Base-by-base conservation (phyloP, 805 yeast species). In the Spathaspora passalidarum region DNA sequence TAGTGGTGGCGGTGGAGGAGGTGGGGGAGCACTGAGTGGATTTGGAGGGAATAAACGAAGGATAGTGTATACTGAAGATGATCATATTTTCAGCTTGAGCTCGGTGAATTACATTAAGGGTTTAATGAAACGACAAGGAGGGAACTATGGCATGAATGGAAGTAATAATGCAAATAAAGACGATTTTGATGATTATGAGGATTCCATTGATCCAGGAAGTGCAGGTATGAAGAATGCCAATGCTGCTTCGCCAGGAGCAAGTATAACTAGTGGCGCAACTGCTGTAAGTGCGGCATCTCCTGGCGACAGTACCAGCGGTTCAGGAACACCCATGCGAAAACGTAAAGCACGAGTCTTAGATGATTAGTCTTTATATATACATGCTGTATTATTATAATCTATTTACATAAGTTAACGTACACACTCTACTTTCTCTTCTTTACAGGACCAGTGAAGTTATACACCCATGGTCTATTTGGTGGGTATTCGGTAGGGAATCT, bases 401-500 rank as follows among this genome's bases (percentile, higher is more conserved):
- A 42, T 42, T 17, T 36, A 17, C 43, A 32, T 10, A 14, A 11
- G 23, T 40, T 19, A 29, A 29, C 34, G 17, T 8, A 29, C 13
- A 26, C 14, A 29, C 6, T 29, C 34, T 29, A 29, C 7, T 4
- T 4, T 25, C 29, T 25, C 9, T 29, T 29, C 34, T 29, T 29
- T n/a, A n/a, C n/a, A n/a, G n/a, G n/a, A 29, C 34, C 34, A 29
- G 34, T 29, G 49, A 56, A 66, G 51, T 81, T 79, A 56, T 79
- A 78, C 46, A 82, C 81, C 97, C 97, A 91, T 16, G 86, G 73
- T 49, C 78, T 76, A 57, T 79, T 81, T 16, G 97, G 86, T 11
- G 99, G 99, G 50, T 73, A 88, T 46, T 90, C 92, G 1, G 96
- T 86, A 17, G 99, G 99, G 8, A 88, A 81, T 59, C 94, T 81